These are phyloP conservation scores for Thymus quinquecostatus DNA, from an alignment of 257 asterid species.

Conservation along the genomic window DNA sequence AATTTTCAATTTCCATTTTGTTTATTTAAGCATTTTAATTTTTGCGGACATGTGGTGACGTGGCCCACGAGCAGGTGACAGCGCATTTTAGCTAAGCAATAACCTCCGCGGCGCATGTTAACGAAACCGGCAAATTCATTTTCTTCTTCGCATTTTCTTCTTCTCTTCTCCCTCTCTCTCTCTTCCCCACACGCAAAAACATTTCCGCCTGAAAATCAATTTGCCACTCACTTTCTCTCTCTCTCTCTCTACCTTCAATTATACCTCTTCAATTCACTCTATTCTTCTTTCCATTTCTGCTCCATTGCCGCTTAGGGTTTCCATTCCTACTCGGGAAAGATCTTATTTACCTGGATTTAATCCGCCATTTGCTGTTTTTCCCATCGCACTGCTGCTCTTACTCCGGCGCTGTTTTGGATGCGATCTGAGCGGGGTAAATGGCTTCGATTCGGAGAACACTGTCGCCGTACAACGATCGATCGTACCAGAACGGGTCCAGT, in stretches of 20 bases:
- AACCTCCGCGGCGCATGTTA: conserved; percentile 10
- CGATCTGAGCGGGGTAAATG: conserved; percentile 50
- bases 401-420: conserved; percentile 37
- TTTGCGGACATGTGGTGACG: conserved; percentile 18
- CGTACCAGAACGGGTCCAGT: conserved; percentile 62
- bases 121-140: not conserved
- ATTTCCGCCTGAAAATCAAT: not conserved
- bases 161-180: not conserved
- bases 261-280: not conserved
- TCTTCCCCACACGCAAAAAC: conserved; percentile 12
- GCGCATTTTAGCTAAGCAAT: conserved; percentile 35
- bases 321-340: not conserved
- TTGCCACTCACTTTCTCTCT: not conserved
- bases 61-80: conserved; percentile 14
- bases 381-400: conserved; percentile 18
- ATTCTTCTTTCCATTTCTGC: conserved; percentile 25
- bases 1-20: too few relatives aligned
- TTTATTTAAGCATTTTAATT: not conserved
- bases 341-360: conserved; percentile 35
- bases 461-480: conserved; percentile 80
- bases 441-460: conserved; percentile 92
- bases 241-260: conserved; percentile 8
- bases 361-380: conserved; percentile 1
- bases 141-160: not conserved
- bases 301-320: conserved; percentile 36